phyloP scores from a whole-genome alignment of 2,329 filamentous ascomycete genomes.

The Ceratocystis harringtonii region DNA sequence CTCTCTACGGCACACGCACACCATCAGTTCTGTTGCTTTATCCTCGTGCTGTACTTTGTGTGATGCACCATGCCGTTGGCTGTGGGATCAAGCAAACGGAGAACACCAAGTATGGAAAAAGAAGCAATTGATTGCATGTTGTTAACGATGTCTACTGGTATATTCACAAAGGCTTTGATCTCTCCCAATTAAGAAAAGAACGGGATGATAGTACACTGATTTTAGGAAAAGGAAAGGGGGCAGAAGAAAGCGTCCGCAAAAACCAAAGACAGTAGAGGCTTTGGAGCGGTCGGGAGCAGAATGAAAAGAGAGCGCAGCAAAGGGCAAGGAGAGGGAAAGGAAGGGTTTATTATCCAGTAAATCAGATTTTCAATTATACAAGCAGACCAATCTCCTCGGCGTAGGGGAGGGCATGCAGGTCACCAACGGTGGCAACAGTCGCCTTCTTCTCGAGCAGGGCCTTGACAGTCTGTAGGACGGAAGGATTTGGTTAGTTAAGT shows the following conservation, averaged over 20 bases:
- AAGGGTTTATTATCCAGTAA: conserved; percentile 15
- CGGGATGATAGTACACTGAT: conserved; percentile 20
- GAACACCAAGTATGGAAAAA: not conserved
- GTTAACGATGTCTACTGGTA: conserved; percentile 29
- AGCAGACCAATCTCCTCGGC: conserved; percentile 87
- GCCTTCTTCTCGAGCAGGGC: conserved; percentile 76
- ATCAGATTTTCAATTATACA: conserved; percentile 49
- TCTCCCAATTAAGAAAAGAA: conserved; percentile 16
- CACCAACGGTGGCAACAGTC: conserved; percentile 76
- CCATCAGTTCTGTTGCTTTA: too few relatives aligned
- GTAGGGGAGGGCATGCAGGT: conserved; percentile 79
- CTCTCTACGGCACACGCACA: too few relatives aligned
- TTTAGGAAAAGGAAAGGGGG: conserved; percentile 5
- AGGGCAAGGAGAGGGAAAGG: not conserved
- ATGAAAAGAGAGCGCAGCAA: not conserved
- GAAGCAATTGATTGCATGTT: conserved; percentile 9
- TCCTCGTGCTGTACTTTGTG: too few relatives aligned
- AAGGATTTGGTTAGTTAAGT: conserved; percentile 23
- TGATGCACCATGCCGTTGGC: too few relatives aligned
- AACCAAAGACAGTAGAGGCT: not conserved
- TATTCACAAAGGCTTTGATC: conserved; percentile 30
- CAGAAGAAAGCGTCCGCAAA: not conserved
- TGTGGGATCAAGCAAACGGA: too few relatives aligned
- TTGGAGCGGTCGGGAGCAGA: not conserved
- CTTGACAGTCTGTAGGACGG: conserved; percentile 58